Base-by-base conservation (phyloP, 805 yeast genomes). In the Candida morakotiae region DNA sequence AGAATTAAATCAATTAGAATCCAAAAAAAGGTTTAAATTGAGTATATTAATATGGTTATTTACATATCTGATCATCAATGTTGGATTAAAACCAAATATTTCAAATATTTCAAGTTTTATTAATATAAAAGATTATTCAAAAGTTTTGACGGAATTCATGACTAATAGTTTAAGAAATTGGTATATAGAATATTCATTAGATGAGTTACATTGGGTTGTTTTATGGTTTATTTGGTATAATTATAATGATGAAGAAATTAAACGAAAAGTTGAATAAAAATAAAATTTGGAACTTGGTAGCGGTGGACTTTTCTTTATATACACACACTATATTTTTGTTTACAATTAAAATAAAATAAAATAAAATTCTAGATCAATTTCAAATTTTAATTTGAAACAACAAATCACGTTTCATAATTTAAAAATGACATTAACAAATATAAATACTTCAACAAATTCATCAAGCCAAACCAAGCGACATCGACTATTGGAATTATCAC, bases 401-500 rank as follows among this genome's bases (percentile, higher is more conserved):
- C 21, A n/a, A n/a, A n/a, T n/a, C n/a, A n/a, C n/a, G n/a, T n/a
- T n/a, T n/a, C n/a, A n/a, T 16, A 28, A 28, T 28, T 30, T 28
- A 19, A 18, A 18, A 23, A 34, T 20, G 20, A 16, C 24, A 13
- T 32, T 31, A 23, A 9, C 32, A 18, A 9, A 20, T 21, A 14
- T 35, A 27, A 20, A 22, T 22, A 21, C n/a, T n/a, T n/a, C n/a
- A 21, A 7, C 31, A 9, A 28, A 17, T n/a, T 28, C 31, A 16
- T 10, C 28, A 26, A 26, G 28, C n/a, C n/a, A n/a, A n/a, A n/a
- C 9, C 9, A 13, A 11, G 9, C 3, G 15, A 22, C 29, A 15
- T 5, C 20, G 9, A 8, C 15, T 39, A 16, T 10, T 15, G 15
- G 42, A 39, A 33, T 9, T 28, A n/a, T 39, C 42, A n/a, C 35